These are phyloP conservation scores for Chlorella sp. DNA, from an alignment of 139 green algal genomes.

Conservation along the genomic window DNA sequence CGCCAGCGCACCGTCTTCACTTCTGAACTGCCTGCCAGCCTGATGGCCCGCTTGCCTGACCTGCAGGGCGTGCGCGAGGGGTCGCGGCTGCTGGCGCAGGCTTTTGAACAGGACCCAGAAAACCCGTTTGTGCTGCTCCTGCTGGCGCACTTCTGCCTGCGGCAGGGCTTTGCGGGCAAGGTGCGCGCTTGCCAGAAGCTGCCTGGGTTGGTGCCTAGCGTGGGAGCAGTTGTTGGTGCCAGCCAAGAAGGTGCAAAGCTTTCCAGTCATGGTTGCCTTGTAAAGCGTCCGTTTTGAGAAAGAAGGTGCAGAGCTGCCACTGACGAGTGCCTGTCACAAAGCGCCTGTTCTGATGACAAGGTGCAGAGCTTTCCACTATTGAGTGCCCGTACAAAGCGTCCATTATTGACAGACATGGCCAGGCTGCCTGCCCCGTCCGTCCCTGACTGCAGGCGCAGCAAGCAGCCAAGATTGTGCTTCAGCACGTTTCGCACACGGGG, in stretches of 20 bases:
- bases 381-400: too few relatives aligned
- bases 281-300: too few relatives aligned
- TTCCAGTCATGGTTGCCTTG: too few relatives aligned
- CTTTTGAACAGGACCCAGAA: slow-evolving; percentile 76
- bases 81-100: slow-evolving; percentile 72
- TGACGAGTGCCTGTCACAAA: too few relatives aligned
- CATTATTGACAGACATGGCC: too few relatives aligned
- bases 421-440: too few relatives aligned
- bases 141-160: slow-evolving; percentile 80
- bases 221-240: too few relatives aligned
- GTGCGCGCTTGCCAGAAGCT: neutral
- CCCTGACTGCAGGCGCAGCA: slow-evolving; percentile 44
- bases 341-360: too few relatives aligned
- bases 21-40: neutral
- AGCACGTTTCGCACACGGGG: slow-evolving; percentile 46
- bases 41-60: too few relatives aligned
- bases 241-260: too few relatives aligned
- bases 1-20: neutral
- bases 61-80: slow-evolving; percentile 74
- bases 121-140: slow-evolving; percentile 67
- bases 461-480: slow-evolving; percentile 64
- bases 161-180: slow-evolving; percentile 58
- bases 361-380: too few relatives aligned
- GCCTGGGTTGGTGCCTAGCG: neutral
- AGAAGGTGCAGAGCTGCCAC: too few relatives aligned